phyloP scores from a whole-genome alignment of 768 basidiomycete genomes.

The Lactarius evosmus region DNA sequence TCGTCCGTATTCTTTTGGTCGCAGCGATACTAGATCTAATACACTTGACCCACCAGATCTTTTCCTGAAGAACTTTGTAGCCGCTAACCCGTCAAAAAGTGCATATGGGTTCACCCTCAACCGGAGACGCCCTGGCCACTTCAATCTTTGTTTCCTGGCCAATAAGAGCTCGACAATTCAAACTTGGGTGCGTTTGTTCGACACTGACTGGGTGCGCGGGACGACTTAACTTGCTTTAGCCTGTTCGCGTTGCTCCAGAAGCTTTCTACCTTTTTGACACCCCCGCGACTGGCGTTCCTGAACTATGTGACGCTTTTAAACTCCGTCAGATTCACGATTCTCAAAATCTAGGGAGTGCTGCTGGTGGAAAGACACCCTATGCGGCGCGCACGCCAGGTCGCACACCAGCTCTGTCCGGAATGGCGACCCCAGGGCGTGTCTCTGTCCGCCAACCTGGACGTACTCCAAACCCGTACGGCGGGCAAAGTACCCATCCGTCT shows the following conservation, averaged over 20 bases:
- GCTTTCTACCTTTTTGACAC: constrained; percentile 90
- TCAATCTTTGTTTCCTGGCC: constrained; percentile 89
- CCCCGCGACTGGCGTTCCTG: constrained; percentile 84
- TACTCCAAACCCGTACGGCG: constrained; percentile 78
- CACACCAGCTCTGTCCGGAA: constrained; percentile 48
- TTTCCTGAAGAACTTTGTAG: constrained; percentile 84
- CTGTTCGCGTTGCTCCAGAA: constrained; percentile 81
- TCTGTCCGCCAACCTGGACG: constrained; percentile 70
- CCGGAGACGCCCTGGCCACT: constrained; percentile 85
- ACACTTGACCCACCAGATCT: constrained; percentile 51
- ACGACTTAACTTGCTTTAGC: constrained; percentile 42
- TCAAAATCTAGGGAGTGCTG: constrained; percentile 51
- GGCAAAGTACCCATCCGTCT: constrained; percentile 36
- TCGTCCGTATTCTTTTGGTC: constrained; percentile 53
- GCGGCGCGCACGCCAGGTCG: constrained; percentile 78
- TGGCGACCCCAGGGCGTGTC: constrained; percentile 70
- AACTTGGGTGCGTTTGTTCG: constrained; percentile 67
- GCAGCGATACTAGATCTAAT: constrained; percentile 6
- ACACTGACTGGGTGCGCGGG: neutral
- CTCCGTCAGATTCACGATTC: constrained; percentile 74
- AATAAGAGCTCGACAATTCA: constrained; percentile 88
- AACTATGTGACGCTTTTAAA: constrained; percentile 97
- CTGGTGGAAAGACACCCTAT: constrained; percentile 77
- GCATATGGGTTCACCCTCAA: constrained; percentile 96
- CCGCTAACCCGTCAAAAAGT: constrained; percentile 90